A percentile compares a stretch with the other conserved stretches of the same genome.
phyloP scores from a whole-genome alignment of 768 basidiomycete species.

The Mrakia blollopis region DNA sequence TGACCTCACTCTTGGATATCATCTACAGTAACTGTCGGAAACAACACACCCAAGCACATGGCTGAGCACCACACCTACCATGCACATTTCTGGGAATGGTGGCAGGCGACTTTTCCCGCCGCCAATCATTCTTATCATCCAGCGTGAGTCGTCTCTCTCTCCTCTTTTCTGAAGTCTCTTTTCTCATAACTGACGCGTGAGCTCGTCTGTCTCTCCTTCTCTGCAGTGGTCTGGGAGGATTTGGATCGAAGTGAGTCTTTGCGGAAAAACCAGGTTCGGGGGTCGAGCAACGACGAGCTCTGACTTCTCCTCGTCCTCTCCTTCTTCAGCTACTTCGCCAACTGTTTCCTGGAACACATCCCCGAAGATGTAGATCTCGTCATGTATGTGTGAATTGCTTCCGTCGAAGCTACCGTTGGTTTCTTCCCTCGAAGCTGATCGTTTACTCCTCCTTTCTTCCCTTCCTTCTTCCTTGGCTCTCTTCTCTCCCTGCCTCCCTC shows the following conservation, averaged over 20 bases:
- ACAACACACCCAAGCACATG: neutral
- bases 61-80: neutral
- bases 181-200: neutral
- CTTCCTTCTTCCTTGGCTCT: no score
- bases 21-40: neutral
- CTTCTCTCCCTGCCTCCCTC: no score
- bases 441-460: neutral
- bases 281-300: neutral
- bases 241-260: neutral
- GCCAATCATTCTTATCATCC: neutral
- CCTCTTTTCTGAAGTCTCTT: neutral
- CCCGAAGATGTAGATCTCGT: neutral
- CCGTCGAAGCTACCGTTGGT: no score
- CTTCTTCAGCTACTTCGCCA: neutral
- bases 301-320: neutral
- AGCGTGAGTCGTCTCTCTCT: neutral
- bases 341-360: neutral
- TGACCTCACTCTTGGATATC: neutral
- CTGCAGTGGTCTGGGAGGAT: neutral
- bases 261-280: neutral
- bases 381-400: neutral
- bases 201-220: no score
- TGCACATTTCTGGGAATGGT: neutral
- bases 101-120: neutral
- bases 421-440: no score